A percentile compares a stretch with the other conserved stretches of the same genome.
phyloP scores from a whole-genome alignment of 306 rosid genomes.

The Hippophae tibetana region DNA sequence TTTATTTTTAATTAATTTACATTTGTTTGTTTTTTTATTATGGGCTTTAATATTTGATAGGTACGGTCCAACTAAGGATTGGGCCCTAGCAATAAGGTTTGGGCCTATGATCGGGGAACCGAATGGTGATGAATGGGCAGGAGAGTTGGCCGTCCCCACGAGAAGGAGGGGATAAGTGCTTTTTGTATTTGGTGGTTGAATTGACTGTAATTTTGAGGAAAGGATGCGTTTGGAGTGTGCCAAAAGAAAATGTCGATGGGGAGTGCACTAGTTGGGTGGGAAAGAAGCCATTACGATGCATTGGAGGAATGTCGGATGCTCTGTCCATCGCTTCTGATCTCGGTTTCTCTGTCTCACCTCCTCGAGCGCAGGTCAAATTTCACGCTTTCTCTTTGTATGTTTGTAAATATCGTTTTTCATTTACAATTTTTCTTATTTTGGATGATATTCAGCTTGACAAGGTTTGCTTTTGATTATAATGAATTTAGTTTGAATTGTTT shows the following conservation, averaged over 20 bases:
- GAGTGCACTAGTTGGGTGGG: slow-evolving; percentile 68
- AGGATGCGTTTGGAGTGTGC: not conserved
- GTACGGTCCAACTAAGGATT: no score
- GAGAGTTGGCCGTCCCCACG: no score
- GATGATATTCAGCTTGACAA: not conserved
- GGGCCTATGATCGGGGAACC: no score
- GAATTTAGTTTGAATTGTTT: not conserved
- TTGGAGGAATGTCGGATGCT: slow-evolving; percentile 86
- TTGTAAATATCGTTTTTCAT: not conserved
- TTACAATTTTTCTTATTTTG: slow-evolving; percentile 4
- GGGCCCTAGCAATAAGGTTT: no score
- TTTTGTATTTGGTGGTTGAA: not conserved
- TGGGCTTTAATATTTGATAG: no score
- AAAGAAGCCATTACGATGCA: slow-evolving; percentile 73
- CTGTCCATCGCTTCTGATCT: slow-evolving; percentile 86
- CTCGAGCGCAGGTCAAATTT: slow-evolving; percentile 45
- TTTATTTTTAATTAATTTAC: no score
- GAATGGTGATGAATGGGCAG: no score
- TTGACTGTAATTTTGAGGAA: slow-evolving; percentile 1
- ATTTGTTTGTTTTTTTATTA: no score
- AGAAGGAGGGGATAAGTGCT: no score
- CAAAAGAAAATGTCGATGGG: slow-evolving; percentile 44
- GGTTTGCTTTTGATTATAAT: not conserved
- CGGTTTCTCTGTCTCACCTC: slow-evolving; percentile 59
- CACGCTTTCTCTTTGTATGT: not conserved